phyloP scores from a whole-genome alignment of 352 stramenopile species.

The Aphanomyces astaci region DNA sequence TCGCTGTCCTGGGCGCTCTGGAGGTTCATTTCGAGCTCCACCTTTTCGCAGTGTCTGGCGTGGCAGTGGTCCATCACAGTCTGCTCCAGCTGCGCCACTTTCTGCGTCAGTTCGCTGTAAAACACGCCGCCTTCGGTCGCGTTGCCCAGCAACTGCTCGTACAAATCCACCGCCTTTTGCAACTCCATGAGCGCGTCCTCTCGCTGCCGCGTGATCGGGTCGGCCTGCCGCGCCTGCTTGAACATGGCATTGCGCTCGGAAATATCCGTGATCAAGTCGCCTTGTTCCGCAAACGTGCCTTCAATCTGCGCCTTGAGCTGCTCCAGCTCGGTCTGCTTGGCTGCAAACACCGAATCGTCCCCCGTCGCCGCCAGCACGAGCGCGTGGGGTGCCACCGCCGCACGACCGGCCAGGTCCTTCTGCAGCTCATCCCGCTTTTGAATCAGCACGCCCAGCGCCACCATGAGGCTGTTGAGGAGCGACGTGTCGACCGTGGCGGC shows the following conservation, averaged over 20 bases:
- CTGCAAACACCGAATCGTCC: constrained; percentile 12
- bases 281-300: constrained; percentile 45
- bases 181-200: constrained; percentile 53
- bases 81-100: constrained; percentile 57
- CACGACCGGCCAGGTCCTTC: not conserved
- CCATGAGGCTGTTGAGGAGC: constrained; percentile 17
- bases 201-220: constrained; percentile 44
- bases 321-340: constrained; percentile 54
- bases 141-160: constrained; percentile 68
- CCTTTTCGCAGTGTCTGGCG: constrained; percentile 56
- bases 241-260: constrained; percentile 43
- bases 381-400: not conserved
- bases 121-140: constrained; percentile 62
- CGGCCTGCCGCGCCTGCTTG: constrained; percentile 48
- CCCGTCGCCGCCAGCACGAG: not conserved
- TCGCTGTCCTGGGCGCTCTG: not conserved
- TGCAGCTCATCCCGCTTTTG: constrained; percentile 16
- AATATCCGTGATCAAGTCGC: constrained; percentile 34
- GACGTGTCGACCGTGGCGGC: constrained; percentile 17
- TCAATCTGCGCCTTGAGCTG: constrained; percentile 52
- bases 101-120: constrained; percentile 46
- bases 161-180: constrained; percentile 60
- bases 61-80: constrained; percentile 66
- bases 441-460: constrained; percentile 8
- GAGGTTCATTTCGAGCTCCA: constrained; percentile 62